Evolutionary conservation across 331 rosid genomes (phyloP).

Genomic region (Telfairia occidentalis): DNA sequence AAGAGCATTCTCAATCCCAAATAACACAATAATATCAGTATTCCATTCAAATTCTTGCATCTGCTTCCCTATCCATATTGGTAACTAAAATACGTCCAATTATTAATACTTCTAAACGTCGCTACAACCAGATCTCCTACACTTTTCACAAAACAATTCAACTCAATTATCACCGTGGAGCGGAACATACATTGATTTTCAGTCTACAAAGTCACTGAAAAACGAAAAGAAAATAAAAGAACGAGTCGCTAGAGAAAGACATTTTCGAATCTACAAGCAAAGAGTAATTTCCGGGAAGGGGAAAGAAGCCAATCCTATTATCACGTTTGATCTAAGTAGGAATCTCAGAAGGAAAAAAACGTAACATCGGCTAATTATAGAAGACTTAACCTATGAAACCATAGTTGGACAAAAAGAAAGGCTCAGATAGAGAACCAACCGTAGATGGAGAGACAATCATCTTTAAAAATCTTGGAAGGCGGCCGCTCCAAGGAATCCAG

Average conservation of each 20-base stretch:
- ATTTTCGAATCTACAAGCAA: background rate
- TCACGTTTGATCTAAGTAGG: background rate
- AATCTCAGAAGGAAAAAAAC: background rate
- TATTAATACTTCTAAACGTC: background rate
- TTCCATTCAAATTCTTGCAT: background rate
- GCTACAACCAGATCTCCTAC: background rate
- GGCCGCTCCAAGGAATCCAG: slow-evolving; percentile 48
- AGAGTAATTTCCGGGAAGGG: background rate
- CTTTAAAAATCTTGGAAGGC: slow-evolving; percentile 60
- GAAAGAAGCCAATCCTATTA: background rate
- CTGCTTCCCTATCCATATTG: background rate
- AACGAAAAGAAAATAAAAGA: background rate
- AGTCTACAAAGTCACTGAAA: background rate
- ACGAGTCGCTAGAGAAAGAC: background rate
- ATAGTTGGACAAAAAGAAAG: background rate
- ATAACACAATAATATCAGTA: background rate
- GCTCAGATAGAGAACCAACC: slow-evolving; percentile 27
- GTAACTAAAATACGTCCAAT: background rate
- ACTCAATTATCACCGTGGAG: background rate
- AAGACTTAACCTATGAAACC: background rate
- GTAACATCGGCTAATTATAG: background rate
- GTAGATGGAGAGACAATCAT: slow-evolving; percentile 65
- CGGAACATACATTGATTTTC: background rate
- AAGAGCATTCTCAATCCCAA: background rate
- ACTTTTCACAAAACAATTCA: background rate